Percentiles rank a stretch among this genome's conserved stretches.
Evolutionary conservation across 805 yeast genomes (phyloP).

Genomic region (Saccharomycopsis olivae): DNA sequence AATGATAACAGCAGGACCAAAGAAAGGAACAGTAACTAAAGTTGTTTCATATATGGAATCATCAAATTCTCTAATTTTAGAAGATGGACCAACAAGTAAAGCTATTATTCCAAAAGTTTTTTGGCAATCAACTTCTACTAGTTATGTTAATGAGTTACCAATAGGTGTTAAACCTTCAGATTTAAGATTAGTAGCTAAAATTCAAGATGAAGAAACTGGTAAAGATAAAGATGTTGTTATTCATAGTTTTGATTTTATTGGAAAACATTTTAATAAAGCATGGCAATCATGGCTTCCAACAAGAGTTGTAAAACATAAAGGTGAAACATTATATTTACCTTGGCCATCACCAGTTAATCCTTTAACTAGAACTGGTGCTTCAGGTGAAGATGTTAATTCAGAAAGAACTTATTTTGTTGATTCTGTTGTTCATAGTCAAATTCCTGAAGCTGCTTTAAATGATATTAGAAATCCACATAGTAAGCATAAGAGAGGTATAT

Average conservation of each 20-base stretch:
- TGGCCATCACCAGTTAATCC: constrained; percentile 63
- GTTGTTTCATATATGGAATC: constrained; percentile 49
- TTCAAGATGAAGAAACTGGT: constrained; percentile 54
- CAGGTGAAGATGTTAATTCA: constrained; percentile 41
- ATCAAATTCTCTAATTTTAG: constrained; percentile 54
- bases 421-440: constrained; percentile 52
- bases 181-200: constrained; percentile 69
- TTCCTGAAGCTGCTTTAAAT: constrained; percentile 55
- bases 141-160: constrained; percentile 66
- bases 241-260: constrained; percentile 57
- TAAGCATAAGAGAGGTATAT: constrained; percentile 52
- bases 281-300: constrained; percentile 66
- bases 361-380: constrained; percentile 17
- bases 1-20: constrained; percentile 56
- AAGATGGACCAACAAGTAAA: constrained; percentile 54
- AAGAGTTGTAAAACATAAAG: constrained; percentile 61
- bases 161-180: constrained; percentile 46
- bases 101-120: constrained; percentile 59
- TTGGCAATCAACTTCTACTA: constrained; percentile 64
- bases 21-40: constrained; percentile 65
- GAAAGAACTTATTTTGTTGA: constrained; percentile 70
- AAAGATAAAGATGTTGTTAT: constrained; percentile 64
- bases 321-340: constrained; percentile 59
- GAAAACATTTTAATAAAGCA: constrained; percentile 62
- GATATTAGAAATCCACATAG: constrained; percentile 73